A percentile compares a stretch with the other conserved stretches of the same genome.
These are phyloP conservation scores for Salix suchowensis DNA, from an alignment of 345 rosid species.

Conservation along the genomic window DNA sequence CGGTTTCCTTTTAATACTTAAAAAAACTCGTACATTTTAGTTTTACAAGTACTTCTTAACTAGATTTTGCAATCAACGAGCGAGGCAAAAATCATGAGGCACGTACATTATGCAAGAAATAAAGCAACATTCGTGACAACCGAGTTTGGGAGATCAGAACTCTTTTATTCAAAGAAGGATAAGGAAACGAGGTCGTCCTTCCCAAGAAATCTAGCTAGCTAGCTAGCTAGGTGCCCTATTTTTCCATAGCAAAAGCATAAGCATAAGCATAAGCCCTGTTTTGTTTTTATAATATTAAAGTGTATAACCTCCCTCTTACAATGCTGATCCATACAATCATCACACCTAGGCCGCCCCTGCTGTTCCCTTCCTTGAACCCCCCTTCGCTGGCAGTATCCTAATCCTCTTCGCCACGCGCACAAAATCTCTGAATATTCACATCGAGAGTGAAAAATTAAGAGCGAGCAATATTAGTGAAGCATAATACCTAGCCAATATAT, in stretches of 20 bases:
- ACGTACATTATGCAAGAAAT: background rate
- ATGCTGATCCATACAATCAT: background rate
- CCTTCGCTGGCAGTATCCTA: slow-evolving; percentile 74
- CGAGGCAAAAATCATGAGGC: too few relatives aligned
- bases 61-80: background rate
- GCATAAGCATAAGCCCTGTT: background rate
- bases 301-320: background rate
- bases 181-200: background rate
- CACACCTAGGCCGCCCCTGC: slow-evolving; percentile 19
- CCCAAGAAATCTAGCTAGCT: background rate
- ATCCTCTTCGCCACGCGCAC: slow-evolving; percentile 89
- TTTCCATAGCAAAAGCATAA: background rate
- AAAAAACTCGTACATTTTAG: background rate
- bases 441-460: background rate
- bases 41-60: too few relatives aligned
- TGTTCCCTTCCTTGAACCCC: slow-evolving; percentile 44
- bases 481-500: background rate
- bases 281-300: background rate
- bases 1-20: too few relatives aligned
- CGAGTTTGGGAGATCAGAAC: too few relatives aligned
- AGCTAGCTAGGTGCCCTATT: background rate
- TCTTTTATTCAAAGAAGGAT: background rate
- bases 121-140: background rate
- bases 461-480: background rate
- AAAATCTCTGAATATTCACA: slow-evolving; percentile 55